phyloP scores from a whole-genome alignment of 441 rosid species.

The Corymbia calophylla region DNA sequence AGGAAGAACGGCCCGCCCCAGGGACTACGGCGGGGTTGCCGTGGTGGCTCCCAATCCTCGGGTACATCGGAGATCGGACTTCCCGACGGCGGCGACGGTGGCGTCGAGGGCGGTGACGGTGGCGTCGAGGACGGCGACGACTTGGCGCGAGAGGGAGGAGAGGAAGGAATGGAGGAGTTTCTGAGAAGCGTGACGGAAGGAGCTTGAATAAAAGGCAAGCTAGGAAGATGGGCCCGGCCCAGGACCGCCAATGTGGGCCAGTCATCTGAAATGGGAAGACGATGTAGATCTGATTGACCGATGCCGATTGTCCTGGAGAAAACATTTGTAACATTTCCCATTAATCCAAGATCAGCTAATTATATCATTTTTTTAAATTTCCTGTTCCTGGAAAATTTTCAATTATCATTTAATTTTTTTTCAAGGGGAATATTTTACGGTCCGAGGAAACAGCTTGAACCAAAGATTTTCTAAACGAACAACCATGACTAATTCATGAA shows the following conservation, averaged over 20 bases:
- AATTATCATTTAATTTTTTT: background rate
- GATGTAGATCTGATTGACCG: too few relatives aligned
- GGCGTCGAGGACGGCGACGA: constrained; percentile 31
- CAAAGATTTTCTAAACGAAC: too few relatives aligned
- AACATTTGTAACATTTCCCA: background rate
- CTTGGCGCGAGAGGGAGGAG: constrained; percentile 19
- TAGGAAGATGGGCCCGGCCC: background rate
- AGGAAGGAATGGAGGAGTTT: background rate
- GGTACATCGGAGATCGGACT: constrained; percentile 46
- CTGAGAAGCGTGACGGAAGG: background rate
- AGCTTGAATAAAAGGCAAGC: background rate
- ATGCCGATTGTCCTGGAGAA: background rate
- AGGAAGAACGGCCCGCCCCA: constrained; percentile 38
- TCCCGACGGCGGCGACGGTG: too few relatives aligned
- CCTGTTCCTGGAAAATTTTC: background rate
- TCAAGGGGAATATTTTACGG: background rate
- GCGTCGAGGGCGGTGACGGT: too few relatives aligned
- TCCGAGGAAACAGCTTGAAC: too few relatives aligned
- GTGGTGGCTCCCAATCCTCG: constrained; percentile 50
- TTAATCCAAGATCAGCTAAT: background rate
- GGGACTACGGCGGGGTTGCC: constrained; percentile 8
- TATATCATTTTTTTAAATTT: background rate
- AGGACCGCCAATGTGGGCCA: background rate
- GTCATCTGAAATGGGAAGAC: background rate
- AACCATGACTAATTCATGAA: background rate